These are phyloP conservation scores for Trapa incisa DNA, from an alignment of 345 rosid species.

Conservation along the genomic window DNA sequence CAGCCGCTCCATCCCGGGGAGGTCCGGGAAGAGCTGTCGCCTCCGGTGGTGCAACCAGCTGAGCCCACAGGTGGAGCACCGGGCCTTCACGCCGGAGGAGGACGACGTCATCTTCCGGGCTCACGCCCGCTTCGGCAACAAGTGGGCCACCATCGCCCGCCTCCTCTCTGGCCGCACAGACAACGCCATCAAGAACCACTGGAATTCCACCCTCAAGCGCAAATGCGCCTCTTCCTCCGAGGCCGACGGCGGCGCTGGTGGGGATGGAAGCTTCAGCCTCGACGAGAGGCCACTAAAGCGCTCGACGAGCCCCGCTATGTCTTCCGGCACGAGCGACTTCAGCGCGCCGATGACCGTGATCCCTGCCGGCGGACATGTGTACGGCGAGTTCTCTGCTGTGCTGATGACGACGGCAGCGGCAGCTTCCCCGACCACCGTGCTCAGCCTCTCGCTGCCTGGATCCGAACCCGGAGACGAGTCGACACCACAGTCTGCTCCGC, in stretches of 20 bases:
- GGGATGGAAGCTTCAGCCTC: constrained; percentile 35
- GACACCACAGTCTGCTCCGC: constrained; percentile 7
- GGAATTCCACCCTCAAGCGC: constrained; percentile 90
- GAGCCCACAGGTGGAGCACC: constrained; percentile 87
- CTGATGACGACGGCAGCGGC: constrained; percentile 12
- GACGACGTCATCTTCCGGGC: constrained; percentile 72
- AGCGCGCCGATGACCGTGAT: constrained; percentile 30
- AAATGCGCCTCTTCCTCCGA: constrained; percentile 37
- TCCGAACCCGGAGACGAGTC: constrained; percentile 13
- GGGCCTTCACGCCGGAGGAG: constrained; percentile 61
- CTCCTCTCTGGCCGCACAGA: constrained; percentile 85
- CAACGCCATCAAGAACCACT: constrained; percentile 88
- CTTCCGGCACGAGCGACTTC: constrained; percentile 32
- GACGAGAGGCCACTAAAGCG: constrained; percentile 56
- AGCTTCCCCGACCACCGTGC: constrained; percentile 23
- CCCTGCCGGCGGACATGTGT: constrained; percentile 11
- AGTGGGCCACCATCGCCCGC: constrained; percentile 93
- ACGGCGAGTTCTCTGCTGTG: constrained; percentile 23
- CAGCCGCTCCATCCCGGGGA: constrained; percentile 85
- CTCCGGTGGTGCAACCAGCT: constrained; percentile 96
- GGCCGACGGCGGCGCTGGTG: constrained; percentile 17
- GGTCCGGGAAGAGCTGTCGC: constrained; percentile 84
- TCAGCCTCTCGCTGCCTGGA: constrained; percentile 36
- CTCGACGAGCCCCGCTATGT: constrained; percentile 41
- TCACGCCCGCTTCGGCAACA: constrained; percentile 80